Evolutionary conservation across 768 basidiomycete species (phyloP), one percentile per base, ranked within the genome.

Genomic region (Infundibulicybe gibba): DNA sequence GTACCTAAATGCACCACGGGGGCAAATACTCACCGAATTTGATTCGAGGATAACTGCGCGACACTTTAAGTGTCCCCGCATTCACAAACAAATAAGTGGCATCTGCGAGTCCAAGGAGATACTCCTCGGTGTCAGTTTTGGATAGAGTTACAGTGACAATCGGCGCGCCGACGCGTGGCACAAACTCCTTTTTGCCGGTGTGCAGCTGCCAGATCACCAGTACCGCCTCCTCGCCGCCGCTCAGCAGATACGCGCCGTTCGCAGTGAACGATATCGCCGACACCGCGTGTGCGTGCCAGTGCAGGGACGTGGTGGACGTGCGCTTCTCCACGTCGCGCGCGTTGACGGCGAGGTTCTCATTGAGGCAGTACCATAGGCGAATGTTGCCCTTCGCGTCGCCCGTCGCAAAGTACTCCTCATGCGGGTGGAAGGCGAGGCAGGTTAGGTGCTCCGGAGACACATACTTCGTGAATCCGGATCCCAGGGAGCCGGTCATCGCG

Each of bases 221-320:
- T 9, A 97, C 95, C 30, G 88, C 80, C 63, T 98, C 97, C 64
- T 97, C 92, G 39, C 97, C 97, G 51, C 93, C 95, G 50, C 90
- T 94, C 41, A 98, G 67, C 14, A 99, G 67, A 62, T 97, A 95
- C 6, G 92, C 87, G 11, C 97, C 97, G 54, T 95, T 94, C 11
- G 84, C 66, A 0, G 93, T 90, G 64, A 98, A 99, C 0, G 83
- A 73, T 20, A 99, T 62, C 1, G 91, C 85, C 3, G 88, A 83
- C 14, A 98, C 90, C 3, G 92, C 80, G 61, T 98, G 95, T 2
- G 95, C 89, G 61, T 99, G 97, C 97, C 97, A 99, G 66, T 97
- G 95, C 43, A 97, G 66, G 4, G 83, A 78, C 3, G 90, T 85
- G 1, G 92, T 94, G 57, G 90, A 87, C 1, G 92, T 80, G 47